Evolutionary conservation across 2,329 filamentous ascomycete species (phyloP).

Genomic region (Thermomyces lanuginosus): DNA sequence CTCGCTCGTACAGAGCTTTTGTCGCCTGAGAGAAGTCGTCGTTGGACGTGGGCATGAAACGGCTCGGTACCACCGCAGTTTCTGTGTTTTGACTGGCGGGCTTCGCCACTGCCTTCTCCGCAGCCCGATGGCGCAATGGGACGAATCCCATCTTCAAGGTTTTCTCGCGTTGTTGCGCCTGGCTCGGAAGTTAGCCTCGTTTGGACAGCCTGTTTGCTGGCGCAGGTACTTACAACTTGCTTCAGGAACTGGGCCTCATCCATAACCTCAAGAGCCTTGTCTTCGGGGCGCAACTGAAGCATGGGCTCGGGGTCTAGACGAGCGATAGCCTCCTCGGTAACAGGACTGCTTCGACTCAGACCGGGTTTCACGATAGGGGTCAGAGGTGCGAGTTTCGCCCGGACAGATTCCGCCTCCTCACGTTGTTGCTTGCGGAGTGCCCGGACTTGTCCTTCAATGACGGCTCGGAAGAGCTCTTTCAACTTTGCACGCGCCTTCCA

Average conservation of each 20-base stretch:
- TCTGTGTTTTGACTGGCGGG: slow-evolving; percentile 26
- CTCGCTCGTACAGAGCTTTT: slow-evolving; percentile 77
- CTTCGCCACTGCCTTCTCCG: slow-evolving; percentile 18
- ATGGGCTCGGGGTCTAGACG: slow-evolving; percentile 49
- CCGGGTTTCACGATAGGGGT: slow-evolving; percentile 21
- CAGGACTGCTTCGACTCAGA: too few species aligned
- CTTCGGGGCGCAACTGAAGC: slow-evolving; percentile 46
- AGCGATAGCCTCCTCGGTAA: slow-evolving; percentile 28
- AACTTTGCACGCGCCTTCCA: slow-evolving; percentile 88
- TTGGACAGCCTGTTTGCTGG: background rate
- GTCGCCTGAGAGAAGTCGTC: slow-evolving; percentile 78
- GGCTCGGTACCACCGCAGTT: slow-evolving; percentile 40
- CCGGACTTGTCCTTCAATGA: slow-evolving; percentile 53
- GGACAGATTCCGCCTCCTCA: slow-evolving; percentile 45
- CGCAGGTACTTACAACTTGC: slow-evolving; percentile 31
- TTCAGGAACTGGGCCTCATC: slow-evolving; percentile 44
- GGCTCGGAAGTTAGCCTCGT: slow-evolving; percentile 6
- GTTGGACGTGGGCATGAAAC: slow-evolving; percentile 52
- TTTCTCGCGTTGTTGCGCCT: slow-evolving; percentile 42
- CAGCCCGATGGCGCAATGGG: slow-evolving; percentile 36
- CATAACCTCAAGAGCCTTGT: slow-evolving; percentile 42
- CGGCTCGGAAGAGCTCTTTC: slow-evolving; percentile 57
- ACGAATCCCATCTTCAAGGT: slow-evolving; percentile 50
- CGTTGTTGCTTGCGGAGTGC: slow-evolving; percentile 51
- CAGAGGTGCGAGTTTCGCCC: slow-evolving; percentile 36